A percentile compares a stretch with the other conserved stretches of the same genome.
phyloP scores from a whole-genome alignment of 768 basidiomycete genomes.

The Mycena latifolia region DNA sequence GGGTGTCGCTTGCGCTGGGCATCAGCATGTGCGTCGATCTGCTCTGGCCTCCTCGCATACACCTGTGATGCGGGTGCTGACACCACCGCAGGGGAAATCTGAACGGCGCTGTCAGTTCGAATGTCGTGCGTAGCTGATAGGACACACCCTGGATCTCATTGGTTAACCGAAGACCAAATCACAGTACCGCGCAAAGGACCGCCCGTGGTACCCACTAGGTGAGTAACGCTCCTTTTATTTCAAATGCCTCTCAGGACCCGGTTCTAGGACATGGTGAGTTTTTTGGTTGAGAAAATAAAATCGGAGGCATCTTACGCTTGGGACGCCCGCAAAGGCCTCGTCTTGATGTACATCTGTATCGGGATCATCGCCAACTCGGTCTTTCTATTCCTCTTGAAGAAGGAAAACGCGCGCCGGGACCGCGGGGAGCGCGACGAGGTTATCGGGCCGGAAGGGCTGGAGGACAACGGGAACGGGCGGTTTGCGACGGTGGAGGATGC shows the following conservation, averaged over 20 bases:
- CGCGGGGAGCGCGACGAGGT: constrained; percentile 78
- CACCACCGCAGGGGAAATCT: constrained; percentile 68
- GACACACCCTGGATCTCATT: too few relatives aligned
- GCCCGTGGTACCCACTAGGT: constrained; percentile 75
- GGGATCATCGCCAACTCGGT: constrained; percentile 67
- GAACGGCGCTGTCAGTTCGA: constrained; percentile 83
- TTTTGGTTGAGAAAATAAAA: neutral
- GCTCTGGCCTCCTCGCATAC: neutral
- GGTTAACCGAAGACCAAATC: too few relatives aligned
- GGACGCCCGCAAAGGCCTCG: constrained; percentile 54
- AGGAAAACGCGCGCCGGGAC: constrained; percentile 76
- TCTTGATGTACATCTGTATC: constrained; percentile 77
- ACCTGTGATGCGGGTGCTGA: neutral
- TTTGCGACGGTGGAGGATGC: constrained; percentile 69
- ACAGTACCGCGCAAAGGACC: constrained; percentile 73
- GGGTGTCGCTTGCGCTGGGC: constrained; percentile 76
- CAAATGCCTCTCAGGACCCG: neutral
- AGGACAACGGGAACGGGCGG: constrained; percentile 63
- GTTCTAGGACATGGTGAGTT: constrained; percentile 67
- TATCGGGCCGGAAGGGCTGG: constrained; percentile 68
- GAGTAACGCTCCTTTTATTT: constrained; percentile 40
- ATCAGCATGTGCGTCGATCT: constrained; percentile 59
- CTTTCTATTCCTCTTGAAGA: constrained; percentile 60
- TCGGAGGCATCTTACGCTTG: too few relatives aligned
- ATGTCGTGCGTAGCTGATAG: constrained; percentile 64